Percentiles rank a stretch among this genome's conserved stretches.
phyloP scores from a whole-genome alignment of 805 yeast species.

The Schwanniomyces polymorphus region DNA sequence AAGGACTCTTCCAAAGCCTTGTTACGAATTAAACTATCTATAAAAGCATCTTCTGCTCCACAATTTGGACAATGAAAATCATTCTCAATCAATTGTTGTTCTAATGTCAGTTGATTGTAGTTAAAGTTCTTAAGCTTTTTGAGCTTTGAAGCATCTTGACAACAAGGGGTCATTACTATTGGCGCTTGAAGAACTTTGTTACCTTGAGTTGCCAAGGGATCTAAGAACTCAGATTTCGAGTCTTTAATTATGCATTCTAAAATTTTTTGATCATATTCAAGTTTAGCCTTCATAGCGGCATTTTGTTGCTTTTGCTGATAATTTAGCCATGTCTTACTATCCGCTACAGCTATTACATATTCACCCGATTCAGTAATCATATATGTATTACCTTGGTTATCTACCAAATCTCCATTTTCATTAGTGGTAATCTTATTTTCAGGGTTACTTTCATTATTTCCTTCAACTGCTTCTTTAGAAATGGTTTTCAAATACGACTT shows the following conservation, averaged over 20 bases:
- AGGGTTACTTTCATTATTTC: conserved; percentile 24
- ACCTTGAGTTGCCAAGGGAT: conserved; percentile 55
- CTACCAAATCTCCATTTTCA: conserved; percentile 45
- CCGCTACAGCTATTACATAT: conserved; percentile 95
- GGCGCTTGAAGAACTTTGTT: conserved; percentile 68
- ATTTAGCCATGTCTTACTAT: conserved; percentile 83
- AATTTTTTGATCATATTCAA: conserved; percentile 48
- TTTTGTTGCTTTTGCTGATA: conserved; percentile 69
- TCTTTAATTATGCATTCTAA: conserved; percentile 31
- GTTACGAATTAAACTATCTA: conserved; percentile 71
- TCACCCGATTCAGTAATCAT: conserved; percentile 94
- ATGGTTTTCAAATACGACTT: conserved; percentile 85
- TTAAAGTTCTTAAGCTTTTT: conserved; percentile 48
- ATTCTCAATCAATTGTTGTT: conserved; percentile 60
- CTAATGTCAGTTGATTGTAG: conserved; percentile 38
- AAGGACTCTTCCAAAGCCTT: conserved; percentile 58
- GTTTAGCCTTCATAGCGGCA: conserved; percentile 48
- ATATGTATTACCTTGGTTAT: conserved; percentile 54
- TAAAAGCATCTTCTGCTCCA: conserved; percentile 64
- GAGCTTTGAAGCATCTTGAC: conserved; percentile 56
- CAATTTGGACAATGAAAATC: conserved; percentile 94
- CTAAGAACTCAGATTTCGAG: conserved; percentile 47
- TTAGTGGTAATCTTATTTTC: conserved; percentile 32
- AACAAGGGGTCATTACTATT: conserved; percentile 77
- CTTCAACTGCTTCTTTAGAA: conserved; percentile 67